Conservation (phyloP, 2,329 filamentous ascomycete genomes). For the Neophaeococcomyces aloes region DNA sequence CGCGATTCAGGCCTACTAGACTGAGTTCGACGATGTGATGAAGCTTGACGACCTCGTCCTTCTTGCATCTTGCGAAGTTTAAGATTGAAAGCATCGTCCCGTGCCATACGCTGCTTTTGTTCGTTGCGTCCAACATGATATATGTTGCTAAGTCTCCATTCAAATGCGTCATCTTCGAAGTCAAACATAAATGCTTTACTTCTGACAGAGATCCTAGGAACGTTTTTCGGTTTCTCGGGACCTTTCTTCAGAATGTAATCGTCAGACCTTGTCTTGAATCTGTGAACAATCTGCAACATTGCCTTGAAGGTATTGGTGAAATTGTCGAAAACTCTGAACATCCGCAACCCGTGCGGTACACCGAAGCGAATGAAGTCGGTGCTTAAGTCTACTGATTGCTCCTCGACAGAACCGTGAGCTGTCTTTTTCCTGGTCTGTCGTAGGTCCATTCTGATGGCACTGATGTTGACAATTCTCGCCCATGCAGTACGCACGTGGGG, state of each 20-base stretch:
- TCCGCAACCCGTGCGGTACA: conserved; percentile 80
- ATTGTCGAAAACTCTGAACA: conserved; percentile 90
- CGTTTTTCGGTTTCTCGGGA: conserved; percentile 72
- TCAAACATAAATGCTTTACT: conserved; percentile 79
- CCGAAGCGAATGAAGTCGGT: conserved; percentile 78
- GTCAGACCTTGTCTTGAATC: conserved; percentile 76
- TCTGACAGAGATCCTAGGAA: conserved; percentile 76
- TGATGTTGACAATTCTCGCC: conserved; percentile 78
- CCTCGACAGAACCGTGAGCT: conserved; percentile 51
- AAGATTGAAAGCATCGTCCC: conserved; percentile 78
- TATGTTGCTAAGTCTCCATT: conserved; percentile 93
- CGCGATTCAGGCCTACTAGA: conserved; percentile 37
- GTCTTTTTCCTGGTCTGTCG: conserved; percentile 64
- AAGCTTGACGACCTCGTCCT: conserved; percentile 44
- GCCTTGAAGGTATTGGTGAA: conserved; percentile 79
- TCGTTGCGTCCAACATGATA: conserved; percentile 82
- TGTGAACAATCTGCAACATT: conserved; percentile 79
- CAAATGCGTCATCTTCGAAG: conserved; percentile 89
- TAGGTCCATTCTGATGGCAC: conserved; percentile 67
- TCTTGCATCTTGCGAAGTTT: conserved; percentile 79
- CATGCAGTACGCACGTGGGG: conserved; percentile 74
- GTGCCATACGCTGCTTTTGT: conserved; percentile 77
- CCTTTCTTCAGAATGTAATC: conserved; percentile 80
- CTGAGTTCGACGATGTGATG: conserved; percentile 43
- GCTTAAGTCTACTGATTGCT: conserved; percentile 72